Base-by-base conservation (phyloP, 148 eudicot genomes). In the Rhododendron williamsianum region DNA sequence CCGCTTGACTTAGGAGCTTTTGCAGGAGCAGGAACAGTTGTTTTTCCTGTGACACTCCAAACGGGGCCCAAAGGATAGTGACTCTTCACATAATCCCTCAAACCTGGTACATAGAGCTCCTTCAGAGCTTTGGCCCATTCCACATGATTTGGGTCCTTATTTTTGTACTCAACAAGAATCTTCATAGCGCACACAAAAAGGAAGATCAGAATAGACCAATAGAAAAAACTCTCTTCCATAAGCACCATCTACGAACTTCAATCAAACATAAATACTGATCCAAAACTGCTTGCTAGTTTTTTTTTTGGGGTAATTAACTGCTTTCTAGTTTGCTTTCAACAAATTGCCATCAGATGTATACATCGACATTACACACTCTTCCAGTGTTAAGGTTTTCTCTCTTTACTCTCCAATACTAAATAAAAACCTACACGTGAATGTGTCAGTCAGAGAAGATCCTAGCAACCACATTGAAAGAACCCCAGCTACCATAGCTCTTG, bases 71-170 rank as follows among this genome's bases (percentile, higher is more conserved):
- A 88, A 49, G 98, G 96, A 89, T 95, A 91, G 84, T 89, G 93
- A 87, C 88, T 85, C 91, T 97, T 97, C 85, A 97, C 98, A 87
- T 92, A 97, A 87, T 97, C 98, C 91, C 98, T 91, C 90, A 97
- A 88, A 74, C 98, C 98, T 35, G 98, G 98, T 54, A 93, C 52
- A 84, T 93, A 97, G 30, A 97, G 94, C 88, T 97, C 99, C 90
- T 95, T 97, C 83, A 97, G 76, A 86, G 98, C 95, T 90, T 94
- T 97, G 69, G 94, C 99, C 99, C 98, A 97, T 88, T 95, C 99
- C 80, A 91, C 96, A 52, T 97, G 99, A 87, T 91, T 91, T 71
- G 95, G 89, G 81, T 97, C 98, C 92, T 97, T 97, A 84, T 86
- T 97, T 91, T 84, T 94, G 91, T 89, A 97, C 91, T 92, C 96